Base-by-base conservation (phyloP, 2,329 filamentous ascomycete species). In the Penicillium sp. region DNA sequence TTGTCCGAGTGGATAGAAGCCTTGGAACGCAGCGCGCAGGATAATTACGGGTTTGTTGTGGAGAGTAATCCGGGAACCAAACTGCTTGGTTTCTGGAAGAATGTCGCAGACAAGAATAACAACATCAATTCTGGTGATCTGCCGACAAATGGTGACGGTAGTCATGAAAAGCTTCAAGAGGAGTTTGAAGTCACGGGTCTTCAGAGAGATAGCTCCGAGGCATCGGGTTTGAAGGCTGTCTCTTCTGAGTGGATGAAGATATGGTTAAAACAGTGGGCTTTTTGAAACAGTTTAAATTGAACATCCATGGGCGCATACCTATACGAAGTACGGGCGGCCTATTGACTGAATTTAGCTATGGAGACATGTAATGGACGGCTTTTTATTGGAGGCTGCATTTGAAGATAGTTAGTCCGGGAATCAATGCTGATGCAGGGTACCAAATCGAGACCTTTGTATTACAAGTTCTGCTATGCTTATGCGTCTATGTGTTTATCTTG, bases 251-350 rank as follows among this genome's bases (percentile, higher is more conserved):
- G 58, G 58, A 47, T 59, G 35, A 49, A 46, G 26, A 46, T 57
- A 47, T 59, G 58, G 58, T 45, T 59, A 5, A 53, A 54, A 12
- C 58, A 59, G 26, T 59, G 58, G 58, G 24, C 38, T 30, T 59
- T 57, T 16, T 57, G 40, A 57, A 45, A 11, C 3, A 9, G 8
- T 12, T 5, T 6, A 4, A 43, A 12, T 43, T 23, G 18, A 35
- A 14, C 12, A 35, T 35, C 9, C 28, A 33, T 33, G 28, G 28
- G n/a, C n/a, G n/a, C n/a, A n/a, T n/a, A n/a, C n/a, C n/a, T n/a
- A n/a, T n/a, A n/a, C n/a, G n/a, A n/a, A n/a, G n/a, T n/a, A n/a
- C n/a, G n/a, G n/a, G n/a, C n/a, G n/a, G 28, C 28, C 28, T 33
- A 33, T 11, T 12, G 12, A 11, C 12, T 4, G 28, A 33, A 35